Conservation (phyloP, 106 monocot genomes). For the Amphibolis antarctica region DNA sequence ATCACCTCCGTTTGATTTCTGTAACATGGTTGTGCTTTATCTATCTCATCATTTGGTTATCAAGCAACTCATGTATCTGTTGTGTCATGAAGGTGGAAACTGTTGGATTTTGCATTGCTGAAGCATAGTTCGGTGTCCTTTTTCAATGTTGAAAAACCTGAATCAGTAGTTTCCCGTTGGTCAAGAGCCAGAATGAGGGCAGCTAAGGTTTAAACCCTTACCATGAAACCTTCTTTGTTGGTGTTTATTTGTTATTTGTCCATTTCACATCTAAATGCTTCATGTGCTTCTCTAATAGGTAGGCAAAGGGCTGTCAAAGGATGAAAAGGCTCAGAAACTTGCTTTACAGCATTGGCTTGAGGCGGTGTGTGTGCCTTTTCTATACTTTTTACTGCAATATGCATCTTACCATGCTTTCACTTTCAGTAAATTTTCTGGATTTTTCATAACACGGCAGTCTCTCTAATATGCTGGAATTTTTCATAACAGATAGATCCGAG, state of each 20-base stretch:
- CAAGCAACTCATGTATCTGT: no score
- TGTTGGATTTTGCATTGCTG: slow-evolving; percentile 65
- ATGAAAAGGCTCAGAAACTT: slow-evolving; percentile 24
- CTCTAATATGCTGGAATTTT: background rate
- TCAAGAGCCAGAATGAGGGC: slow-evolving; percentile 58
- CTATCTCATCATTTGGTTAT: no score
- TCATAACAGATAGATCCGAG: slow-evolving; percentile 19
- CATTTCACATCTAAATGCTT: background rate
- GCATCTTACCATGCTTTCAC: no score
- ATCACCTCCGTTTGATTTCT: background rate
- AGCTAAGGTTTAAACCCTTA: slow-evolving; percentile 40
- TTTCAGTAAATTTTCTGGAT: no score
- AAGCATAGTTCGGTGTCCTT: slow-evolving; percentile 67
- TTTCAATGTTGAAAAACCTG: slow-evolving; percentile 39
- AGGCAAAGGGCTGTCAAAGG: slow-evolving; percentile 24
- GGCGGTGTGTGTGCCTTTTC: slow-evolving; percentile 7
- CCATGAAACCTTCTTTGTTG: background rate
- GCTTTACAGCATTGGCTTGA: slow-evolving; percentile 25
- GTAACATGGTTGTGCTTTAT: background rate
- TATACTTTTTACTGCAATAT: background rate
- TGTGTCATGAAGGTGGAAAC: slow-evolving; percentile 25
- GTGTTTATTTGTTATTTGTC: background rate
- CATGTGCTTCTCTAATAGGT: slow-evolving; percentile 7
- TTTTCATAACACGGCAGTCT: background rate
- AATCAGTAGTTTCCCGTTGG: slow-evolving; percentile 64